A percentile compares a stretch with the other conserved stretches of the same genome.
Evolutionary conservation across 768 basidiomycete species (phyloP).

Genomic region (Calvatia gigantea): DNA sequence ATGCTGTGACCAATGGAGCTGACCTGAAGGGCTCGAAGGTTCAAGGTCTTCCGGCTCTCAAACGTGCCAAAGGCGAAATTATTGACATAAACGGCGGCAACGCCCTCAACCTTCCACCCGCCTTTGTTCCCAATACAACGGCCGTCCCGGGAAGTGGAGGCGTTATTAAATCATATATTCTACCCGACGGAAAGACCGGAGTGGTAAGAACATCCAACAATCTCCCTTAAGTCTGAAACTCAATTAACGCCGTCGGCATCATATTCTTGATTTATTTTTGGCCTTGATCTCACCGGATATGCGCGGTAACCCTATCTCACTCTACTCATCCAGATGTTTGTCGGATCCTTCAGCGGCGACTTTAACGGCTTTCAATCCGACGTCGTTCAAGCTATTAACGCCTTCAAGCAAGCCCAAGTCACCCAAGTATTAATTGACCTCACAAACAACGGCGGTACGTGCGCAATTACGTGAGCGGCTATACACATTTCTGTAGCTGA

Average conservation of each 20-base stretch:
- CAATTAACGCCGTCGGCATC: neutral
- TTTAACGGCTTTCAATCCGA: constrained; percentile 51
- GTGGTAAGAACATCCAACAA: constrained; percentile 38
- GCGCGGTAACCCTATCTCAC: neutral
- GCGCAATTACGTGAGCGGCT: neutral
- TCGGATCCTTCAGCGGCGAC: constrained; percentile 54
- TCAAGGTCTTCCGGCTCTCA: constrained; percentile 12
- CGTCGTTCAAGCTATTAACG: constrained; percentile 37
- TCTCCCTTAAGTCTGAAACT: neutral
- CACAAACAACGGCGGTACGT: constrained; percentile 59
- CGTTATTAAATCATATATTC: constrained; percentile 52
- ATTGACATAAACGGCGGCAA: constrained; percentile 37
- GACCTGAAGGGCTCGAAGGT: constrained; percentile 28
- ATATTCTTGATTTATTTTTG: neutral
- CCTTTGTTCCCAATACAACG: constrained; percentile 44
- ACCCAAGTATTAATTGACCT: constrained; percentile 53
- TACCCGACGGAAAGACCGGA: constrained; percentile 54
- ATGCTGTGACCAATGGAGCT: constrained; percentile 44
- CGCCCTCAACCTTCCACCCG: constrained; percentile 43
- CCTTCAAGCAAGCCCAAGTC: constrained; percentile 46
- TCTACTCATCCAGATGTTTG: constrained; percentile 42
- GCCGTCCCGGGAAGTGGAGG: constrained; percentile 43
- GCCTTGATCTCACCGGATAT: neutral
- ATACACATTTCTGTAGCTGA: neutral
- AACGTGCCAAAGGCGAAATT: constrained; percentile 35